Evolutionary conservation across 2,329 filamentous ascomycete genomes (phyloP), one percentile per base, ranked within the genome.

Genomic region (Stagonosporopsis cucurbitacearum): DNA sequence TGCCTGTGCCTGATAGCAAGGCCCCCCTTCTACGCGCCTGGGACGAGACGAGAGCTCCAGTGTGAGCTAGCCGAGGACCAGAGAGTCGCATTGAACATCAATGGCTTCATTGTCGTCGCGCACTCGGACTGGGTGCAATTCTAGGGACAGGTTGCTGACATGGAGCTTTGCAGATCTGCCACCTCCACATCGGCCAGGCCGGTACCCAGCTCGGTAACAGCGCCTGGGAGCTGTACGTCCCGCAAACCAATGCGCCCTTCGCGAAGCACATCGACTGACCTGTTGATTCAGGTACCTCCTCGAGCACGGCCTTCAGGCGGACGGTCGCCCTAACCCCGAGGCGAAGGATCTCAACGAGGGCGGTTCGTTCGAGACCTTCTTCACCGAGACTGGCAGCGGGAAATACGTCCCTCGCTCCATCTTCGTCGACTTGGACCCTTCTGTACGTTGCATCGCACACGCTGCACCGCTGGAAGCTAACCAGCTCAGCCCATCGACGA

Each of bases 131-230:
- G n/a, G 9, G 15, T 20, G 20, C 36, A 47, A 17, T 17, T 7
- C 4, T n/a, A 20, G 19, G 8, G 36, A 51, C 40, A 15, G 33
- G 20, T 20, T 57, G 59, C 66, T 68, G 54, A 68, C 59, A 57
- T 6, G 13, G 28, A 44, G 43, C 59, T 55, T 30, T 32, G 53
- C 57, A 88, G 85, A 83, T 88, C 74, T 84, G 83, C 72, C 86
- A 88, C 76, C 78, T 88, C 67, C 86, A 88, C 74, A 86, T 88
- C 75, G 86, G 86, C 75, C 86, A 90, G 82, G 87, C 88, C 79
- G 88, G 87, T 79, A 85, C 82, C 73, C 87, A 90, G 84, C 86
- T 90, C 63, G 88, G 87, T 73, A 89, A 89, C 82, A 88, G 86
- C 74, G 87, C 88, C 68, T 90, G 87, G 87, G 87, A 90, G 79